Evolutionary conservation across 148 eudicot genomes (phyloP).

Genomic region (Fagopyrum esculentum): DNA sequence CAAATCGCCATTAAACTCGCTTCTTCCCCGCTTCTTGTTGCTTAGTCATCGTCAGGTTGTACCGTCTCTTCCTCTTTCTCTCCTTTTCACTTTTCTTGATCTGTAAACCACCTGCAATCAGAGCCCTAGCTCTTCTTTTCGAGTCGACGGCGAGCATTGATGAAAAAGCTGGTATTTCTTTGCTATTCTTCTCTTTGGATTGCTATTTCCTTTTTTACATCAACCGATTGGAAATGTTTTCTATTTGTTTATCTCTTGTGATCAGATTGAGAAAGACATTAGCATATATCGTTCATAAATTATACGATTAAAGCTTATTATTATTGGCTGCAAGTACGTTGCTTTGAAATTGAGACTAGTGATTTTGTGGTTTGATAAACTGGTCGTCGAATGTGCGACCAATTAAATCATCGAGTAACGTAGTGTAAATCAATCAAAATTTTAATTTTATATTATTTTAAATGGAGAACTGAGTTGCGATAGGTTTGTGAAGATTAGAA

Average conservation of each 20-base stretch:
- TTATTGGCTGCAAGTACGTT: neutral
- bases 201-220: neutral
- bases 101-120: neutral
- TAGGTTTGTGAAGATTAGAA: neutral
- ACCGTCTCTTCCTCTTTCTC: neutral
- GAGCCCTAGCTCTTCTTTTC: neutral
- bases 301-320: neutral
- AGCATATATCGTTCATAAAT: neutral
- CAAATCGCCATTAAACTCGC: constrained; percentile 2
- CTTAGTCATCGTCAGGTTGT: neutral
- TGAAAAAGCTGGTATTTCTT: neutral
- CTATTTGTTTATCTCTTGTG: neutral
- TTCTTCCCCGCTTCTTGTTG: neutral
- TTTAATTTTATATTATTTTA: too few relatives aligned
- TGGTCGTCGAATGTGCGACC: neutral
- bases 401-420: neutral
- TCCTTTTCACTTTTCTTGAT: neutral
- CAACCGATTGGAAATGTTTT: neutral
- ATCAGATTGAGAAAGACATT: neutral
- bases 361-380: neutral
- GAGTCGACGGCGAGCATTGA: neutral
- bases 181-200: neutral
- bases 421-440: neutral
- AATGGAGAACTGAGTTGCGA: neutral
- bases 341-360: neutral